phyloP scores from a whole-genome alignment of 1,284 basidiomycete genomes.

The Pseudozyma sp. region DNA sequence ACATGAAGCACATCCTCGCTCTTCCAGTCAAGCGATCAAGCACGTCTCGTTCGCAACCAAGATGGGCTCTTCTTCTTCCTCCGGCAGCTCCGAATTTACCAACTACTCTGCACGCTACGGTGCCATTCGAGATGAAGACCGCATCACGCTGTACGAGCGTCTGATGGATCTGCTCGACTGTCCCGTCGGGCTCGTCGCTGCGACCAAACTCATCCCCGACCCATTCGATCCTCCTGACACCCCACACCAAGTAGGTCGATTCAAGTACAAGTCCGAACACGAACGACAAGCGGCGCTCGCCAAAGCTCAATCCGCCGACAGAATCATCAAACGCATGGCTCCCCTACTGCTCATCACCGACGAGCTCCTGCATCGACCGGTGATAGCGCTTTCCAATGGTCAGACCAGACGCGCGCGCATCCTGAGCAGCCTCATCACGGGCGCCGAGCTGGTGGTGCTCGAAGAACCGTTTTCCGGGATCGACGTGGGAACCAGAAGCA shows the following conservation, averaged over 20 bases:
- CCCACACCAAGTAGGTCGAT: conserved; percentile 21
- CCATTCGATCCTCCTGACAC: conserved; percentile 36
- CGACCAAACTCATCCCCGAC: conserved; percentile 53
- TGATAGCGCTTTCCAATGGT: conserved; percentile 83
- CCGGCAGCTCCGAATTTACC: conserved; percentile 46
- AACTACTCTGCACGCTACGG: conserved; percentile 65
- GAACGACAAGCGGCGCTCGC: conserved; percentile 10
- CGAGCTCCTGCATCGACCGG: conserved; percentile 53
- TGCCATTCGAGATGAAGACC: conserved; percentile 62
- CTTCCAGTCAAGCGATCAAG: conserved; percentile 30
- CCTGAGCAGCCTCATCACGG: conserved; percentile 80
- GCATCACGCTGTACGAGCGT: conserved; percentile 61
- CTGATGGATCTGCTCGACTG: conserved; percentile 59
- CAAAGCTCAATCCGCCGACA: conserved; percentile 31
- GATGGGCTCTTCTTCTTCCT: conserved; percentile 16
- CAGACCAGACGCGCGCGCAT: conserved; percentile 90
- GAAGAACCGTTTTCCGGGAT: conserved; percentile 58
- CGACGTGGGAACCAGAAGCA: conserved; percentile 37
- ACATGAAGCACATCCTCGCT: background rate
- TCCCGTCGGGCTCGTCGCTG: conserved; percentile 53
- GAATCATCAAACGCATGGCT: conserved; percentile 42
- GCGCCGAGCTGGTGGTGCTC: conserved; percentile 71
- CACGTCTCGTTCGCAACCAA: conserved; percentile 59
- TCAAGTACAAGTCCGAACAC: conserved; percentile 48
- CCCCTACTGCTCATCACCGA: conserved; percentile 51